Base-by-base conservation (phyloP, 306 rosid genomes). In the Quillaja saponaria region DNA sequence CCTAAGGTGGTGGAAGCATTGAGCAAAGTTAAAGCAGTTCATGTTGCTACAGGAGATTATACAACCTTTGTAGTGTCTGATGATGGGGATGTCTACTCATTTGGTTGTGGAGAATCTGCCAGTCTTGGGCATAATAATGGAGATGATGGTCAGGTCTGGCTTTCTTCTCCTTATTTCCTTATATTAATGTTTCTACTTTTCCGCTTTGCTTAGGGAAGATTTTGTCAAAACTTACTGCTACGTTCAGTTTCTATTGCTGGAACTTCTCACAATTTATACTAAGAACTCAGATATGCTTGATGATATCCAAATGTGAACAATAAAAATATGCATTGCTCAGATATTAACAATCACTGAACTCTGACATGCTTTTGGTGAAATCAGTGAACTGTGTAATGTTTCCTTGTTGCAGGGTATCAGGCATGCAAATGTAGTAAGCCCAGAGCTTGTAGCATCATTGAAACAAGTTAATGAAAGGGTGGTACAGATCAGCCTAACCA, bases 101-200 rank as follows among this genome's bases (percentile, higher is more conserved):
- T 91, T 59, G 98, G 98, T 13, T 88, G 92, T 10, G 98, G 96
- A 66, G 98, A 88, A 79, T 91, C 96, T 44, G 84, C 96, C 48
- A 91, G 92, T 80, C 96, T 91, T n/a, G 98, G 98, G 6, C 98
- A 88, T 50, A 82, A 81, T 6, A 70, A 48, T 2, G 69, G 59
- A 19, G 65, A 68, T 13, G 87, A 80, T 14, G 96, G 35, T 28
- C 81, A 88, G 98, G 98, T 86, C 61, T 69, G 38, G 46, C 71
- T 73, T 69, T n/a, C 56, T 58, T 56, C 47, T 49, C 2, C 57
- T 40, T 18, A 34, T 19, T 56, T 42, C 31, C 48, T 45, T 51
- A 11, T 76, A n/a, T 61, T 66, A 34, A 45, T 45, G 47, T 44
- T 44, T 52, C n/a, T 20, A 44, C 16, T 42, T 15, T 13, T 46